Conservation (phyloP, 78 protist genomes). For the Planoprotostelium fungivorum region DNA sequence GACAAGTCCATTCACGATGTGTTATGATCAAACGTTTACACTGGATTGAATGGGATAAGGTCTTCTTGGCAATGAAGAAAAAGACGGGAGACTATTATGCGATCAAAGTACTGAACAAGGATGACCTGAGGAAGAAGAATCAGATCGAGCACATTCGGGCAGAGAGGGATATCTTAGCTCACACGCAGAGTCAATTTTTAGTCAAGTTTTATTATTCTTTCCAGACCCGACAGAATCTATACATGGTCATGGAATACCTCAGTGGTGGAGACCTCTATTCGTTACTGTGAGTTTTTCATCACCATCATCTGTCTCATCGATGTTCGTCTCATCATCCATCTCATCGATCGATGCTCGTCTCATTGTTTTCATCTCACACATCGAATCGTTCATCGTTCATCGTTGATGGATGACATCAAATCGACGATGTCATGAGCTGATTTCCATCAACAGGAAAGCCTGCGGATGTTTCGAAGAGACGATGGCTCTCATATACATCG, state of each 20-base stretch:
- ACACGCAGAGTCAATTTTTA: conserved; percentile 45
- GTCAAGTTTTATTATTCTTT: conserved; percentile 66
- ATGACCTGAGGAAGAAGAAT: conserved; percentile 50
- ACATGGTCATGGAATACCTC: conserved; percentile 79
- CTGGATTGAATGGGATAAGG: conserved; percentile 2
- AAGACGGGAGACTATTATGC: conserved; percentile 78
- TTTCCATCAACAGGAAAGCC: not conserved
- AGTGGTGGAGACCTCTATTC: conserved; percentile 72
- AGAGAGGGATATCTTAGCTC: conserved; percentile 54
- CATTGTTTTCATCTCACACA: no score
- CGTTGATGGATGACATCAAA: no score
- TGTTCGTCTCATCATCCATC: no score
- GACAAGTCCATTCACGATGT: not conserved
- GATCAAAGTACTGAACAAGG: conserved; percentile 80
- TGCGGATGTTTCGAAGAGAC: conserved; percentile 52
- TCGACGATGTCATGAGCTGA: no score
- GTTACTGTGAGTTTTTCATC: conserved; percentile 43
- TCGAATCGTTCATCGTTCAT: no score
- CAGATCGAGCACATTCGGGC: conserved; percentile 56
- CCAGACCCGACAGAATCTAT: conserved; percentile 45
- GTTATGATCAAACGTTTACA: not conserved
- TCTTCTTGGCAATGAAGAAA: conserved; percentile 72
- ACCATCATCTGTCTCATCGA: no score
- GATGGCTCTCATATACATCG: conserved; percentile 64
- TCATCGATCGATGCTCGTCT: no score